Conservation (phyloP, 1,284 basidiomycete species). For the Apiotrichum mycotoxinovorans region DNA sequence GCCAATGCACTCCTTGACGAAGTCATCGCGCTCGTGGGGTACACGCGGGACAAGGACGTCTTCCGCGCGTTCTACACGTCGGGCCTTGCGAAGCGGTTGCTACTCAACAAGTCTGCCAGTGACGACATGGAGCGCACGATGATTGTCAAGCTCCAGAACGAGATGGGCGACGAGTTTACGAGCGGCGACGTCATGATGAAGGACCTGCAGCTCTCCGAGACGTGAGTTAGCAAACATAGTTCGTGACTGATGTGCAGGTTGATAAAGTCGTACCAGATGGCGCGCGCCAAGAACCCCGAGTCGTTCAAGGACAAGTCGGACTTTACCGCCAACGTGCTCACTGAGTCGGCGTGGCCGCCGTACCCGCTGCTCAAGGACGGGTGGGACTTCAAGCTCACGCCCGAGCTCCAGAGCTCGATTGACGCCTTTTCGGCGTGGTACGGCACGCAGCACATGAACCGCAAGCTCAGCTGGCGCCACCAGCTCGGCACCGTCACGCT, state of each 20-base stretch:
- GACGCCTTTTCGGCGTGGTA: slow-evolving; percentile 66
- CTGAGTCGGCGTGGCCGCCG: slow-evolving; percentile 58
- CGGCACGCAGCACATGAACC: slow-evolving; percentile 65
- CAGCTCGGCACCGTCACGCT: slow-evolving; percentile 73
- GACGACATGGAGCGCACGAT: slow-evolving; percentile 88
- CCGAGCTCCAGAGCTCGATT: slow-evolving; percentile 68
- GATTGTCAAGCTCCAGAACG: slow-evolving; percentile 79
- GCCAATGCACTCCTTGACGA: slow-evolving; percentile 69
- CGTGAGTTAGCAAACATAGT: slow-evolving; percentile 31
- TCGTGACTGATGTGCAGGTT: slow-evolving; percentile 32
- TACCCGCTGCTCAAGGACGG: slow-evolving; percentile 46
- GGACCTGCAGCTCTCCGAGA: slow-evolving; percentile 48
- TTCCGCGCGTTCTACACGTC: slow-evolving; percentile 94
- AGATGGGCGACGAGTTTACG: slow-evolving; percentile 52
- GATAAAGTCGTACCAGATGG: slow-evolving; percentile 52
- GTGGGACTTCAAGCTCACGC: slow-evolving; percentile 40
- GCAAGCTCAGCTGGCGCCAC: slow-evolving; percentile 73
- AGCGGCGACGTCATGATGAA: slow-evolving; percentile 52
- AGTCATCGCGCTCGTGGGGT: slow-evolving; percentile 80
- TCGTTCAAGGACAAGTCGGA: slow-evolving; percentile 45
- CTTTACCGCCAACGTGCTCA: slow-evolving; percentile 56
- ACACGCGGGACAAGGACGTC: slow-evolving; percentile 80
- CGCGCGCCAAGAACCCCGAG: slow-evolving; percentile 44
- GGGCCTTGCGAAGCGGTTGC: slow-evolving; percentile 78
- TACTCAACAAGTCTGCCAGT: slow-evolving; percentile 81